These are phyloP conservation scores for Albizia julibrissin DNA, from an alignment of 306 rosid genomes.

Conservation along the genomic window DNA sequence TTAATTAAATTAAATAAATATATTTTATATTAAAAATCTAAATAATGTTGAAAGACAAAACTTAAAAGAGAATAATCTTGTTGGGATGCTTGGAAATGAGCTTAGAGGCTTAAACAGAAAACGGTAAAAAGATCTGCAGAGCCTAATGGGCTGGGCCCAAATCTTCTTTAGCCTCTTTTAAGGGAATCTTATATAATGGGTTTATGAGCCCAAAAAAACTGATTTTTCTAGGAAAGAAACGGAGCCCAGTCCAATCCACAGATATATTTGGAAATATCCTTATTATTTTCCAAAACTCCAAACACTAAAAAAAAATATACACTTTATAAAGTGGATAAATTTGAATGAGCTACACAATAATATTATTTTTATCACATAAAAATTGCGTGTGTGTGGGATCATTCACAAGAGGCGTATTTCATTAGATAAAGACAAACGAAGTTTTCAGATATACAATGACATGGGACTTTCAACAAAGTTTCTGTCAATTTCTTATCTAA, in stretches of 20 bases:
- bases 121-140: too few species aligned
- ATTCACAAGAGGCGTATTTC: neutral
- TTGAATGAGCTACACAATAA: neutral
- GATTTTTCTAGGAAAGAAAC: neutral
- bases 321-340: neutral
- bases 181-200: neutral
- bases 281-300: too few species aligned
- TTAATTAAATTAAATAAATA: too few species aligned
- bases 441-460: neutral
- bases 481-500: slow-evolving; percentile 1
- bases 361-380: neutral
- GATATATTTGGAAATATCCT: neutral
- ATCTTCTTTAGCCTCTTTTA: neutral
- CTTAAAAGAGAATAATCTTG: neutral
- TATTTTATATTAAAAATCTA: too few species aligned
- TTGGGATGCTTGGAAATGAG: neutral
- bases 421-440: neutral
- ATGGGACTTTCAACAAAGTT: neutral
- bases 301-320: neutral
- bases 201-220: neutral
- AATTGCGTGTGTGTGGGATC: neutral
- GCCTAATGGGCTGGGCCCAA: neutral
- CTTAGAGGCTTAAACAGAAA: neutral
- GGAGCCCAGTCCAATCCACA: neutral
- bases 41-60: too few species aligned